Evolutionary conservation across 495 filamentous ascomycete genomes (phyloP), one percentile per base, ranked within the genome.

Genomic region (Penicillium odoratum): DNA sequence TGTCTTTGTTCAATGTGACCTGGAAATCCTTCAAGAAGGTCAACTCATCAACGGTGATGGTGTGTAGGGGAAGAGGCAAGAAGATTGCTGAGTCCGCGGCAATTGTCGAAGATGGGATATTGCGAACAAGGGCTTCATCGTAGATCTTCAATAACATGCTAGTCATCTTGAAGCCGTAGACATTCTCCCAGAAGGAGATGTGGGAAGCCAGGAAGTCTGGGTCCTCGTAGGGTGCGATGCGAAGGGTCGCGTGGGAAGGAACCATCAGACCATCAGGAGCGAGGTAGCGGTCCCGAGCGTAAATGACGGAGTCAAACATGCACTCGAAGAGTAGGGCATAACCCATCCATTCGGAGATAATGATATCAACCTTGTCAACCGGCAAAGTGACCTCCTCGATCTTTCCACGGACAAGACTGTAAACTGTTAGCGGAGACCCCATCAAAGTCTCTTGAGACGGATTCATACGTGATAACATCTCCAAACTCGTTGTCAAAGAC

Each of bases 281-380:
- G 21, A 97, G 85, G 74, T 91, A 97, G 59, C 79, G 85, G 74
- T 97, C 93, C 45, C 93, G 81, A 25, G 93, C 93, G 58, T 88
- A 92, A 48, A 97, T 78, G 33, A 97, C 93, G 9, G 92, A 95
- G 73, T 96, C 92, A 59, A 97, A 83, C 93, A 97, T 97, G 63
- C 86, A 87, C 79, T 97, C 93, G 69, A 94, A 97, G 7, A 97
- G 83, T 5, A 97, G 79, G 69, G 89, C 88, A 69, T 97, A 97
- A 5, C 93, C 93, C 93, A 97, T 97, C 93, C 93, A 97, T 70
- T 97, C 93, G 3, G 91, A 96, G 55, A 97, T 86, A 62, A 97
- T 96, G 70, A 97, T 92, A 64, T 97, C 93, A 47, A 97, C 93
- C 69, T 93, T 80, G 55, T 83, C 79, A 59, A 92, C 88, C 1